These are phyloP conservation scores for Adansonia gregorii DNA, from an alignment of 441 rosid species.

Conservation along the genomic window DNA sequence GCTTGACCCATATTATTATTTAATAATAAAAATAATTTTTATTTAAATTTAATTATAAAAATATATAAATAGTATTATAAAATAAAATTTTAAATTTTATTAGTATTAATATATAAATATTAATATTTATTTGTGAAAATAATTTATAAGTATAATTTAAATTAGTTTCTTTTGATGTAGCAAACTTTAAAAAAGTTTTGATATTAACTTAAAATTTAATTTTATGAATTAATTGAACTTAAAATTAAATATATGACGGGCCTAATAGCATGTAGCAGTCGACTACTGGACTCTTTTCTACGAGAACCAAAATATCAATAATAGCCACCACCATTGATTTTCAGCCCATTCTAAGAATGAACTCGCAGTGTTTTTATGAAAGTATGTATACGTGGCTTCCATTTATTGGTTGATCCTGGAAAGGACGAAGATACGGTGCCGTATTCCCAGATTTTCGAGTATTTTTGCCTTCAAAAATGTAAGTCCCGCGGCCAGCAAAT, in stretches of 20 bases:
- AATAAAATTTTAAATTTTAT: too few species aligned
- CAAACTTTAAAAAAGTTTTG: too few species aligned
- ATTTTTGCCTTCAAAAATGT: background rate
- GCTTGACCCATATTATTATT: background rate
- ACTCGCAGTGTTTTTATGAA: background rate
- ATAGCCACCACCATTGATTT: background rate
- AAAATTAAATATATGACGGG: background rate
- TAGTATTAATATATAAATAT: too few species aligned
- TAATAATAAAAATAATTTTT: background rate
- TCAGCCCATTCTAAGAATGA: background rate
- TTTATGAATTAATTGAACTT: background rate
- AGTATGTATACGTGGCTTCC: background rate
- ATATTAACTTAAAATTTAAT: background rate
- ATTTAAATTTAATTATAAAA: background rate
- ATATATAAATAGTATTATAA: too few species aligned
- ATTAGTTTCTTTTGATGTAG: too few species aligned
- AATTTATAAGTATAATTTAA: too few species aligned
- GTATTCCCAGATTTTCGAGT: background rate
- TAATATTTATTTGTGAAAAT: too few species aligned
- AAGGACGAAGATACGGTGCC: background rate
- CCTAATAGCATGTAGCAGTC: background rate
- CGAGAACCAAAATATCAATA: background rate
- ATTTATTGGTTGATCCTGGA: background rate
- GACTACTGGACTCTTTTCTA: background rate
- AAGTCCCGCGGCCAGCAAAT: background rate